These are phyloP conservation scores for Sclerotinia glacialis DNA, from an alignment of 2,329 filamentous ascomycete species.

Conservation along the genomic window DNA sequence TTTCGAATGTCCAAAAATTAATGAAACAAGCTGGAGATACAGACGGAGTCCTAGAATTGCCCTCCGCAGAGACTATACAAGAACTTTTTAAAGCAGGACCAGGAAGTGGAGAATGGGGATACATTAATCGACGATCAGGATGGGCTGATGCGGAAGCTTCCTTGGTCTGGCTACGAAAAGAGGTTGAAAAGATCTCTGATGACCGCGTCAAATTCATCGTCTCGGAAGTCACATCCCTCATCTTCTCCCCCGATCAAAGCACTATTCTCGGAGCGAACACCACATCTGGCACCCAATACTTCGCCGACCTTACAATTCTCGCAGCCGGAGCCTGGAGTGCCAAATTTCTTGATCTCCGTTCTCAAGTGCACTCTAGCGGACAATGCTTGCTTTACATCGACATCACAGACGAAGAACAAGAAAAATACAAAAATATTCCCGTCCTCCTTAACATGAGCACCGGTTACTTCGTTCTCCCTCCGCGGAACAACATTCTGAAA, in stretches of 20 bases:
- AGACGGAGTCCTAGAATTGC: constrained; percentile 42
- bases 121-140: constrained; percentile 70
- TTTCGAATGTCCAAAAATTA: constrained; percentile 54
- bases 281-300: constrained; percentile 48
- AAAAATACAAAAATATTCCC: constrained; percentile 61
- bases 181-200: constrained; percentile 31
- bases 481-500: constrained; percentile 54
- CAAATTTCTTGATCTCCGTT: constrained; percentile 71
- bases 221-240: constrained; percentile 40
- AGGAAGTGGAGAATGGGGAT: constrained; percentile 61
- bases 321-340: constrained; percentile 88
- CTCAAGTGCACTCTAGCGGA: constrained; percentile 75
- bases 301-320: constrained; percentile 71
- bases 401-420: constrained; percentile 70
- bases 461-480: constrained; percentile 74
- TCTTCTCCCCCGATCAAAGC: constrained; percentile 31
- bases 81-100: constrained; percentile 48
- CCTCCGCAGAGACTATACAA: constrained; percentile 46
- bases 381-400: constrained; percentile 77
- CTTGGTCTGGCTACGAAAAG: constrained; percentile 58
- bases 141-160: constrained; percentile 76
- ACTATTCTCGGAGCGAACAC: constrained; percentile 58
- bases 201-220: constrained; percentile 51
- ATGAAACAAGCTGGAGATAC: constrained; percentile 38
- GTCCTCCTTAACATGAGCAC: constrained; percentile 69